Conservation (phyloP, 2,329 filamentous ascomycete species). For the Exophiala aquamarina region DNA sequence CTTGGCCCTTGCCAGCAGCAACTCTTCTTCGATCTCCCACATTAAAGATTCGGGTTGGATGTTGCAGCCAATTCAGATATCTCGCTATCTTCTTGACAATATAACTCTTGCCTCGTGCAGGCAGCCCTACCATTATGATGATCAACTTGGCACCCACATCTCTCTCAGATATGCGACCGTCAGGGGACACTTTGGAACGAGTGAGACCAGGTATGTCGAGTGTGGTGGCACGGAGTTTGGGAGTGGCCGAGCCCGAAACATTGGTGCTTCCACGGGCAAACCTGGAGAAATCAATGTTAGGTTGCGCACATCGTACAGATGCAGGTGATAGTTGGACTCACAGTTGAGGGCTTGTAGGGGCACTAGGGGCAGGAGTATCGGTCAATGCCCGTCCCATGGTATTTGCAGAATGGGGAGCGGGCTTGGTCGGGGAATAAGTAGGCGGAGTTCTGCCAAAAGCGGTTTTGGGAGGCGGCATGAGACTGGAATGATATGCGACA, state of each 20-base stretch:
- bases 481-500: conserved; percentile 20
- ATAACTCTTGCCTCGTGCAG: conserved; percentile 94
- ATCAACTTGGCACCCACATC: conserved; percentile 96
- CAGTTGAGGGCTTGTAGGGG: conserved; percentile 63
- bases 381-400: conserved; percentile 56
- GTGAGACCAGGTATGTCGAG: conserved; percentile 97
- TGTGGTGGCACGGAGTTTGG: conserved; percentile 83
- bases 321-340: conserved; percentile 37
- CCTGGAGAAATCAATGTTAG: conserved; percentile 17
- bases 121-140: conserved; percentile 96
- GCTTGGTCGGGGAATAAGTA: conserved; percentile 10
- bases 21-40: conserved; percentile 88
- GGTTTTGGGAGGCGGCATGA: conserved; percentile 25
- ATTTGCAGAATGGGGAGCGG: conserved; percentile 27
- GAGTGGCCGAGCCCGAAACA: conserved; percentile 75
- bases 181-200: conserved; percentile 89
- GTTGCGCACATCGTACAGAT: not conserved
- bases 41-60: conserved; percentile 95
- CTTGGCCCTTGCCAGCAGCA: conserved; percentile 61
- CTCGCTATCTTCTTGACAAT: conserved; percentile 97
- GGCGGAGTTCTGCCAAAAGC: conserved; percentile 20
- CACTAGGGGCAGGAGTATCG: conserved; percentile 64
- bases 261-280: conserved; percentile 63
- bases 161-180: conserved; percentile 87
- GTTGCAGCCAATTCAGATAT: conserved; percentile 95